Evolutionary conservation across 1,284 basidiomycete genomes (phyloP).

Genomic region (Sanghuangporus baumii): DNA sequence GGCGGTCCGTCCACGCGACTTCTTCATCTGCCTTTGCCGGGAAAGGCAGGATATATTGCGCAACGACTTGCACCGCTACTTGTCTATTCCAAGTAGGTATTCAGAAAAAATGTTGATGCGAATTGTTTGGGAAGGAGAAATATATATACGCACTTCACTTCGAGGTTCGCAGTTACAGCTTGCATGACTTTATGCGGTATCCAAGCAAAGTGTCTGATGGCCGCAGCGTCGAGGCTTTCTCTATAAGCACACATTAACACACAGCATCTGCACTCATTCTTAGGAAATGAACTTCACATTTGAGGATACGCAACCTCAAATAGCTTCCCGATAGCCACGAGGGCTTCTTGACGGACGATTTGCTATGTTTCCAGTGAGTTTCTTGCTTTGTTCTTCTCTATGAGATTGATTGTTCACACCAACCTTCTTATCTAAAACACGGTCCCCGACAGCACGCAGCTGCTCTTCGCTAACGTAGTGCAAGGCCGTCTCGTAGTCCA

Average conservation of each 20-base stretch:
- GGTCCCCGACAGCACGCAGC: constrained; percentile 61
- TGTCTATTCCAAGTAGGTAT: constrained; percentile 32
- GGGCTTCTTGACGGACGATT: constrained; percentile 78
- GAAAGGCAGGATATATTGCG: constrained; percentile 77
- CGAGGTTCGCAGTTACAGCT: constrained; percentile 42
- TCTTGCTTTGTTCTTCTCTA: neutral
- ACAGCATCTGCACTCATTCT: constrained; percentile 4
- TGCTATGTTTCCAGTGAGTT: constrained; percentile 35
- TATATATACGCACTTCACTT: constrained; percentile 47
- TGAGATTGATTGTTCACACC: constrained; percentile 13
- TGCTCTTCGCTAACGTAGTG: constrained; percentile 73
- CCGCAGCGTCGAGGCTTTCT: constrained; percentile 72
- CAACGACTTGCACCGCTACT: constrained; percentile 59
- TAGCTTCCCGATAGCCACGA: constrained; percentile 72
- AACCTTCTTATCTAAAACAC: constrained; percentile 87
- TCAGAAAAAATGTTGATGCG: neutral
- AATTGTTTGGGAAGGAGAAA: neutral
- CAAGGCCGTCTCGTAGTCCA: constrained; percentile 88
- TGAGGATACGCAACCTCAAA: constrained; percentile 84
- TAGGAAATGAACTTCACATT: constrained; percentile 55
- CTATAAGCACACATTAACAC: constrained; percentile 37
- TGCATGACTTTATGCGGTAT: constrained; percentile 78
- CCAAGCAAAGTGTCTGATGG: constrained; percentile 86
- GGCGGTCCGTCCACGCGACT: constrained; percentile 77
- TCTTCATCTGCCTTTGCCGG: constrained; percentile 67